Conservation (phyloP, 345 rosid genomes). For the Populus davidiana region DNA sequence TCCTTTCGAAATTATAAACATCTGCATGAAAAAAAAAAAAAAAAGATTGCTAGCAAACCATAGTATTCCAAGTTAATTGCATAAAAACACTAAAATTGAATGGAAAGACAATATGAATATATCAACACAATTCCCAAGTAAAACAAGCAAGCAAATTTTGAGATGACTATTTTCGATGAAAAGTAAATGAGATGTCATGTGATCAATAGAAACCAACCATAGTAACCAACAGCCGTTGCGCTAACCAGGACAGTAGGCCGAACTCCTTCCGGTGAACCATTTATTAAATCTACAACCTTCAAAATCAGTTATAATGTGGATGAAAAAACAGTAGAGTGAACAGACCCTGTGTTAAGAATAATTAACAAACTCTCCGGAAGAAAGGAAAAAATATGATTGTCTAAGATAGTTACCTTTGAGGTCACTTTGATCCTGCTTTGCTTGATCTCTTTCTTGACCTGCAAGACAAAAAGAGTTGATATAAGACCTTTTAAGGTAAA, state of each 20-base stretch:
- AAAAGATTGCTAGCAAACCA: too few relatives aligned
- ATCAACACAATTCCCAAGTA: neutral
- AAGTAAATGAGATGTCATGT: slow-evolving; percentile 6
- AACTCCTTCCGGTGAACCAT: slow-evolving; percentile 52
- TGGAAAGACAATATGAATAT: neutral
- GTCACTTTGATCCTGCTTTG: slow-evolving; percentile 80
- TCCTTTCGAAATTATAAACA: too few relatives aligned
- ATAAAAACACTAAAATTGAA: too few relatives aligned
- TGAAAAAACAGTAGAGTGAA: slow-evolving; percentile 4
- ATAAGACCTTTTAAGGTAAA: neutral
- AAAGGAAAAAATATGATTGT: too few relatives aligned
- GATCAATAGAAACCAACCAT: slow-evolving; percentile 53
- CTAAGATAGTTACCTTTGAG: slow-evolving; percentile 50
- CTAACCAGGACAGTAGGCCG: slow-evolving; percentile 77
- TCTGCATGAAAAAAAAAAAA: too few relatives aligned
- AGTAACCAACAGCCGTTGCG: slow-evolving; percentile 92
- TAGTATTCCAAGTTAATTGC: too few relatives aligned
- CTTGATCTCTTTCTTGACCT: slow-evolving; percentile 91
- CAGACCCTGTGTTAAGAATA: neutral
- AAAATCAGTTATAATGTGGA: slow-evolving; percentile 27
- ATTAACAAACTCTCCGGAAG: too few relatives aligned
- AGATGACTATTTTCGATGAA: neutral
- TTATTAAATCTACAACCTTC: slow-evolving; percentile 81
- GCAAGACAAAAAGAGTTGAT: slow-evolving; percentile 16
- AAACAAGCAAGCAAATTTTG: neutral